Evolutionary conservation across 1,284 basidiomycete genomes (phyloP).

Genomic region (Phellopilus nigrolimitatus): DNA sequence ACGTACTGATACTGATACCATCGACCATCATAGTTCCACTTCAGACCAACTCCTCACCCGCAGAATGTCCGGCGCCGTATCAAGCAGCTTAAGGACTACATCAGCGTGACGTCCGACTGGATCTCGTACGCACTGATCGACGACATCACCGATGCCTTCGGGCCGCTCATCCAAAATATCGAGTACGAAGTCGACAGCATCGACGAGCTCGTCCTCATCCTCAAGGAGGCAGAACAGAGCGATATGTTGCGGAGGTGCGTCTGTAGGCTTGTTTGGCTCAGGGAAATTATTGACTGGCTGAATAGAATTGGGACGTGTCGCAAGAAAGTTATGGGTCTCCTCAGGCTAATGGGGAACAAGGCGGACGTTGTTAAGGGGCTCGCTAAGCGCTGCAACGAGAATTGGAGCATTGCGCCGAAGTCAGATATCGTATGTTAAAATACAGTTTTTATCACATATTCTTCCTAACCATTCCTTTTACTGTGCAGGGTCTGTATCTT

Average conservation of each 20-base stretch:
- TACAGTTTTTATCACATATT: conserved; percentile 5
- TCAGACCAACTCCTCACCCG: conserved; percentile 94
- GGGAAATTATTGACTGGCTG: conserved; percentile 1
- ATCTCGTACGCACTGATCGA: conserved; percentile 99
- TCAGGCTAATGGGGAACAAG: conserved; percentile 98
- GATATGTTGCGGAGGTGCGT: conserved; percentile 67
- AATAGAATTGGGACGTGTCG: conserved; percentile 93
- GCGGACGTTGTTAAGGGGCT: conserved; percentile 99
- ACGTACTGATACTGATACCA: conserved; percentile 1
- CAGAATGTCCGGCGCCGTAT: conserved; percentile 97
- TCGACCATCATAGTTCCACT: conserved; percentile 75
- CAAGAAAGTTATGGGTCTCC: conserved; percentile 98
- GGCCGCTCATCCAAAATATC: conserved; percentile 96
- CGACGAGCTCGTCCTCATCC: conserved; percentile 94
- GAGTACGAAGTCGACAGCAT: conserved; percentile 99
- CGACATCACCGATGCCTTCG: conserved; percentile 99
- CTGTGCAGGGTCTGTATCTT: conserved; percentile 79
- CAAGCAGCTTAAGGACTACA: conserved; percentile 99
- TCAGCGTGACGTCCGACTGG: conserved; percentile 99
- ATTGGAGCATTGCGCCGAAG: conserved; percentile 97
- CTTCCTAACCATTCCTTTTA: conserved; percentile 2
- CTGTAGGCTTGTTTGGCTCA: neutral
- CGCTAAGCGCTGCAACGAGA: conserved; percentile 97
- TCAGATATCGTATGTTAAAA: conserved; percentile 84
- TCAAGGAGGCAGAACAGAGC: conserved; percentile 82